Evolutionary conservation across 2,329 filamentous ascomycete species (phyloP).

Genomic region (Aspergillus sp.): DNA sequence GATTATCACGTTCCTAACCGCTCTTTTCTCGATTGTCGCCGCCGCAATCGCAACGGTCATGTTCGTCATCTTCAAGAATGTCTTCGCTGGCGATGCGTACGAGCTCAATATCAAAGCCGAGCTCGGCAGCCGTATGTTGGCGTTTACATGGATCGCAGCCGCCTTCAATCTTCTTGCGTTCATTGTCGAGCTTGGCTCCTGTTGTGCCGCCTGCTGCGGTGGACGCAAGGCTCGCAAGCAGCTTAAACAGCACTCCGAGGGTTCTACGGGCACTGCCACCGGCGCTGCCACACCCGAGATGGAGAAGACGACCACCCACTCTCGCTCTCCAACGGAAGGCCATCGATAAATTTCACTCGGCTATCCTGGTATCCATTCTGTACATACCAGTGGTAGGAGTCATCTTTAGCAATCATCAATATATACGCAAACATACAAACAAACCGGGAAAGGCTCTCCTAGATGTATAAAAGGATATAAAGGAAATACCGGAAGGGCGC

Average conservation of each 20-base stretch:
- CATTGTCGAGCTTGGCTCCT: constrained; percentile 70
- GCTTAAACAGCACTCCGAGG: constrained; percentile 24
- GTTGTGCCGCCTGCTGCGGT: constrained; percentile 63
- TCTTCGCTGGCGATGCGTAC: constrained; percentile 62
- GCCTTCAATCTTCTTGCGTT: constrained; percentile 68
- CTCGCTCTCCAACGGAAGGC: constrained; percentile 6
- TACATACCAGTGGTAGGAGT: constrained; percentile 4
- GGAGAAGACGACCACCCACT: constrained; percentile 17
- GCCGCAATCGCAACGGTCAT: constrained; percentile 78
- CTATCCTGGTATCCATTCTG: constrained; percentile 5
- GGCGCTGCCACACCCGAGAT: constrained; percentile 3
- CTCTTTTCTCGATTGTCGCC: constrained; percentile 67
- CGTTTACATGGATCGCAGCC: constrained; percentile 84
- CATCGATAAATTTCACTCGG: neutral
- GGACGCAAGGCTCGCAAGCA: constrained; percentile 39
- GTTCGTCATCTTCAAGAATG: constrained; percentile 76
- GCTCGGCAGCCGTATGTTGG: constrained; percentile 74
- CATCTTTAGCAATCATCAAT: constrained; percentile 8
- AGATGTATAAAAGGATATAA: neutral
- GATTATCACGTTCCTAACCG: constrained; percentile 66
- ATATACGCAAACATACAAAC: constrained; percentile 1
- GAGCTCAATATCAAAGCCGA: constrained; percentile 74
- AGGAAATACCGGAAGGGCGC: neutral
- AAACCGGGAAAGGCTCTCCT: neutral
- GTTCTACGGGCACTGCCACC: constrained; percentile 2